Evolutionary conservation across 345 rosid genomes (phyloP), one percentile per base, ranked within the genome.

Genomic region (Populus alba): DNA sequence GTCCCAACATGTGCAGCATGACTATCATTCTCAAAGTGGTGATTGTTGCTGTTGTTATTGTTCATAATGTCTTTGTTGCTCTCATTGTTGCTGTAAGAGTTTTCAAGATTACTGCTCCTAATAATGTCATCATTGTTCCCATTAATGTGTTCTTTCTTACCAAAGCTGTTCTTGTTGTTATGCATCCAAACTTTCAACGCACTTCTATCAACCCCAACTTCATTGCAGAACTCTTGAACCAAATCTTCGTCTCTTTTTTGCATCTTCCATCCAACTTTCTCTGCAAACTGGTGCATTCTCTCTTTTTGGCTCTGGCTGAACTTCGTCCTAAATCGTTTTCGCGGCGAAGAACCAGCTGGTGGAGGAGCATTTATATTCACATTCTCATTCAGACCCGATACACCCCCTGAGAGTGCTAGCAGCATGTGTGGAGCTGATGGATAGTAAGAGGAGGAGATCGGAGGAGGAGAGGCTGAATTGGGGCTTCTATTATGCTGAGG

Each of bases 111-210:
- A 75, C 68, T 77, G 45, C 67, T 38, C 6, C 29, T 66, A 29
- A 55, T n/a, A 55, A 25, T 37, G 8, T 69, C 51, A 65, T 65
- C 29, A 65, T 65, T 16, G 22, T 65, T 59, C 25, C 73, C 76
- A 72, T 81, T 66, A 8, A 63, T 5, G 15, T 84, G 27, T 55
- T 55, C 86, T 43, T 73, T 84, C 67, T 87, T 88, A 29, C 79
- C 90, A 7, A 90, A 82, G 47, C 91, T 88, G 79, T 79, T 90
- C 89, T 95, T 95, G 83, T 95, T 95, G 82, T 95, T 95, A 72
- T 95, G 99, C 97, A 95, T 95, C 99, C 98, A 93, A 0, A 95
- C 99, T 80, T 95, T 95, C 45, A 95, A 80, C 16, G 92, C 98
- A 2, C 76, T 85, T 69, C 78, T 90, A 37, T 92, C 97, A 31